These are phyloP conservation scores for Allium sativum DNA, from an alignment of 106 monocot species.

Conservation along the genomic window DNA sequence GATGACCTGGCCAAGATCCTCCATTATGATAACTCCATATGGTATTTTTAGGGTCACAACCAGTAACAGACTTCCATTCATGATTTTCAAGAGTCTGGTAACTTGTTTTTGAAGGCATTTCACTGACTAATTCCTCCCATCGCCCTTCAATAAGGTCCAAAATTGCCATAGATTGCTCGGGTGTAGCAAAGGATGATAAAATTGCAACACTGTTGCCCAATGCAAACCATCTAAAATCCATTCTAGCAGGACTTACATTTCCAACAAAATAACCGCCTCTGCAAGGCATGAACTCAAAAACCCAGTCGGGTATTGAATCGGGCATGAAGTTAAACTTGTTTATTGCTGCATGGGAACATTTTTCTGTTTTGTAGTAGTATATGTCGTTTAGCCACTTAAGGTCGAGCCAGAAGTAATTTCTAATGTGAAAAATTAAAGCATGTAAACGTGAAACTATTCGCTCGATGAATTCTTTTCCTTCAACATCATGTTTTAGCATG, in stretches of 20 bases:
- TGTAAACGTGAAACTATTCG: slow-evolving; percentile 56
- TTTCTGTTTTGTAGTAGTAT: slow-evolving; percentile 76
- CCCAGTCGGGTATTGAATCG: slow-evolving; percentile 83
- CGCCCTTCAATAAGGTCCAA: slow-evolving; percentile 86
- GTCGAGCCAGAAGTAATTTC: slow-evolving; percentile 83
- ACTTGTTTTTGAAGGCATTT: slow-evolving; percentile 66
- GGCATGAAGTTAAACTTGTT: slow-evolving; percentile 89
- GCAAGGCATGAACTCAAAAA: slow-evolving; percentile 79
- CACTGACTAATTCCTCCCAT: slow-evolving; percentile 82
- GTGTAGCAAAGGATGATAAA: slow-evolving; percentile 67
- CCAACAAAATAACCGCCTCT: slow-evolving; percentile 74
- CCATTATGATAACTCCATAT: slow-evolving; percentile 90
- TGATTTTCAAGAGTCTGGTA: slow-evolving; percentile 67
- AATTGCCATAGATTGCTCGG: slow-evolving; percentile 68
- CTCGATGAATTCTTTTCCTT: slow-evolving; percentile 72
- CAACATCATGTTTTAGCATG: slow-evolving; percentile 62
- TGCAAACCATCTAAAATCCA: slow-evolving; percentile 91
- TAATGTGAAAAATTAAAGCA: slow-evolving; percentile 70
- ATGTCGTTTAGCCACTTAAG: slow-evolving; percentile 77
- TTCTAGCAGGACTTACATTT: slow-evolving; percentile 68
- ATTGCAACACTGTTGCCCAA: slow-evolving; percentile 76
- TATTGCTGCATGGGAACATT: slow-evolving; percentile 82
- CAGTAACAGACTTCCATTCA: slow-evolving; percentile 74
- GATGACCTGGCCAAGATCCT: slow-evolving; percentile 79
- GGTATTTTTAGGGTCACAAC: slow-evolving; percentile 79